phyloP scores from a whole-genome alignment of 441 rosid species.

The Euphorbia celastroides region DNA sequence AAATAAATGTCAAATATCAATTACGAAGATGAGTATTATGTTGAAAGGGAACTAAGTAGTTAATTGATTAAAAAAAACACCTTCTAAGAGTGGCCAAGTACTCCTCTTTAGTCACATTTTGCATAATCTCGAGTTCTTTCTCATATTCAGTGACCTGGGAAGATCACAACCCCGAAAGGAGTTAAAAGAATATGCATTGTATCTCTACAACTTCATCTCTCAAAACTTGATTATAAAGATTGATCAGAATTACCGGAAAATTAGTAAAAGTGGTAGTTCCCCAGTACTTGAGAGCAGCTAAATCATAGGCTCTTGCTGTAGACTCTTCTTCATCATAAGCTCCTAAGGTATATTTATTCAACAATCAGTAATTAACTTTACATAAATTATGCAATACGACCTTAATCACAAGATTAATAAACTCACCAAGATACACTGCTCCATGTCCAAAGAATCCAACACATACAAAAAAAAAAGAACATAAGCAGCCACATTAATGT shows the following conservation, averaged over 20 bases:
- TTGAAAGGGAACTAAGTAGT: neutral
- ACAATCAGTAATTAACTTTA: neutral
- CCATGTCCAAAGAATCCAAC: constrained; percentile 7
- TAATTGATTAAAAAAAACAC: constrained; percentile 21
- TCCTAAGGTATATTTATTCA: constrained; percentile 21
- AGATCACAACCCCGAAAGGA: neutral
- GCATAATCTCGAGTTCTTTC: constrained; percentile 42
- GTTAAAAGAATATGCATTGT: neutral
- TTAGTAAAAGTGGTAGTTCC: constrained; percentile 58
- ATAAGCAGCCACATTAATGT: neutral
- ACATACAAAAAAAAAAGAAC: constrained; percentile 5
- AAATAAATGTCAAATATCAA: neutral
- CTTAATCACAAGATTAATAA: neutral
- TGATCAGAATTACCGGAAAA: constrained; percentile 34
- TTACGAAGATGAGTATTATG: no score
- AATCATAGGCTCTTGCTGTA: constrained; percentile 61
- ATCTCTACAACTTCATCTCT: neutral
- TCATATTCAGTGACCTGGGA: constrained; percentile 48
- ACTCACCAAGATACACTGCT: constrained; percentile 62
- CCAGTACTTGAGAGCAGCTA: constrained; percentile 62
- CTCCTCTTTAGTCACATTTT: constrained; percentile 44
- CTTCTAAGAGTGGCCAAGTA: constrained; percentile 57
- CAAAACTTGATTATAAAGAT: neutral
- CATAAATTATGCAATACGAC: no score
- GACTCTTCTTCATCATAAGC: constrained; percentile 70